These are phyloP conservation scores for Labyrinthula sp. DNA, from an alignment of 352 stramenopile genomes.

Conservation along the genomic window DNA sequence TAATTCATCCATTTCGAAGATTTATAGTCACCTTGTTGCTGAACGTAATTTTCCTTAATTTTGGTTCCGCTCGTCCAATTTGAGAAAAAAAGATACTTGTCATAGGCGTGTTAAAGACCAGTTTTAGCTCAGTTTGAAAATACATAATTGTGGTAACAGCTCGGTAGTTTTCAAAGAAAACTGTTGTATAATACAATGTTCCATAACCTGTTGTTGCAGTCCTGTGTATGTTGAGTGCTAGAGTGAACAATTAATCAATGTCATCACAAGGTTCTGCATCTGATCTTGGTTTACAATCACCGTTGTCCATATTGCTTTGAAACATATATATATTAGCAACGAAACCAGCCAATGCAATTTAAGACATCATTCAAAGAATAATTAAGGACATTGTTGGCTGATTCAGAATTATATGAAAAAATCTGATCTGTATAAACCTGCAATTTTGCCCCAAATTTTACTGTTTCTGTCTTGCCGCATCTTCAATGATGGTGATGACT, in stretches of 20 bases:
- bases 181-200: slow-evolving; percentile 1
- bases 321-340: too few relatives aligned
- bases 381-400: too few relatives aligned
- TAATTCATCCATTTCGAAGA: slow-evolving; percentile 7
- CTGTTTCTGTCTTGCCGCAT: too few relatives aligned
- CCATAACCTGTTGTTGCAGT: slow-evolving; percentile 11
- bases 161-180: slow-evolving; percentile 16
- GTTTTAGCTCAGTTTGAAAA: slow-evolving; percentile 19
- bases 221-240: slow-evolving; percentile 14
- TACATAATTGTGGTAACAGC: slow-evolving; percentile 3
- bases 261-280: slow-evolving; percentile 15
- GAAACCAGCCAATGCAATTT: too few relatives aligned
- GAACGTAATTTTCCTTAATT: slow-evolving; percentile 16
- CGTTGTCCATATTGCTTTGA: too few relatives aligned
- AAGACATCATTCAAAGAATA: too few relatives aligned
- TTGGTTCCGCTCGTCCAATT: slow-evolving; percentile 14
- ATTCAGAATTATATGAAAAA: too few relatives aligned
- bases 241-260: slow-evolving; percentile 8
- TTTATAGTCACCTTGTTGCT: slow-evolving; percentile 26
- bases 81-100: slow-evolving; percentile 12
- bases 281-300: too few relatives aligned
- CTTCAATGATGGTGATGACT: too few relatives aligned
- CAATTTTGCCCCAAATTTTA: too few relatives aligned
- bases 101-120: slow-evolving; percentile 13
- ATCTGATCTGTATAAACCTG: too few relatives aligned